Conservation (phyloP, 1,139 yeast species). For the Chernovozyma sophiae-reginae region DNA sequence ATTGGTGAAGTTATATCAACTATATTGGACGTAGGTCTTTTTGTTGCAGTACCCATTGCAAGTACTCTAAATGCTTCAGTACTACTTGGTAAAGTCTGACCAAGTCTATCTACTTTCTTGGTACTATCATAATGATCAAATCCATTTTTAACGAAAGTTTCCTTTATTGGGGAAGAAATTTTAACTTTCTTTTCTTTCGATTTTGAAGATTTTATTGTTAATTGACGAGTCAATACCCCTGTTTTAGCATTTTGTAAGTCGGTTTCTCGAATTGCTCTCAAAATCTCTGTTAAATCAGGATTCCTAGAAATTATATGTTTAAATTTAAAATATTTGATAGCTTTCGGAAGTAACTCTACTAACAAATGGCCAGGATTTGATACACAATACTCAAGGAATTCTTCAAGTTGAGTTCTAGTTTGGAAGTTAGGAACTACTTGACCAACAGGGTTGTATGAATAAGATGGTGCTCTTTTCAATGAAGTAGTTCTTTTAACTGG, state of each 20-base stretch:
- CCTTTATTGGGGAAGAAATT: constrained; percentile 18
- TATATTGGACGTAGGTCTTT: too few species aligned
- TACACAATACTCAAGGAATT: constrained; percentile 17
- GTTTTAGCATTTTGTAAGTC: constrained; percentile 1
- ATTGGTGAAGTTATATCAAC: background rate
- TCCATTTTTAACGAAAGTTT: constrained; percentile 12
- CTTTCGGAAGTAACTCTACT: constrained; percentile 5
- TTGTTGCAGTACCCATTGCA: background rate
- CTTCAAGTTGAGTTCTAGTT: constrained; percentile 22
- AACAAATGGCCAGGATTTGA: background rate
- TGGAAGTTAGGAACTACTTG: constrained; percentile 22
- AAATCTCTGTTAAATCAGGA: constrained; percentile 5
- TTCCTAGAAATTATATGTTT: background rate
- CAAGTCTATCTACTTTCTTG: background rate
- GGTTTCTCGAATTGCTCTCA: constrained; percentile 9
- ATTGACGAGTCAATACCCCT: background rate
- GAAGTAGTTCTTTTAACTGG: constrained; percentile 37
- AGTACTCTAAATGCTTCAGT: background rate
- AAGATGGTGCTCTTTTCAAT: constrained; percentile 19
- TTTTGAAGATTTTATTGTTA: background rate
- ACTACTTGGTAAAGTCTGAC: background rate
- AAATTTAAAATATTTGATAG: constrained; percentile 3
- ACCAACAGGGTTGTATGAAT: constrained; percentile 15
- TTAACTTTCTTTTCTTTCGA: background rate
- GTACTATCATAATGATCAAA: constrained; percentile 1